Percentiles rank a stretch among this genome's conserved stretches.
Conservation (phyloP, 139 green algal species). For the Eudorina sp. region DNA sequence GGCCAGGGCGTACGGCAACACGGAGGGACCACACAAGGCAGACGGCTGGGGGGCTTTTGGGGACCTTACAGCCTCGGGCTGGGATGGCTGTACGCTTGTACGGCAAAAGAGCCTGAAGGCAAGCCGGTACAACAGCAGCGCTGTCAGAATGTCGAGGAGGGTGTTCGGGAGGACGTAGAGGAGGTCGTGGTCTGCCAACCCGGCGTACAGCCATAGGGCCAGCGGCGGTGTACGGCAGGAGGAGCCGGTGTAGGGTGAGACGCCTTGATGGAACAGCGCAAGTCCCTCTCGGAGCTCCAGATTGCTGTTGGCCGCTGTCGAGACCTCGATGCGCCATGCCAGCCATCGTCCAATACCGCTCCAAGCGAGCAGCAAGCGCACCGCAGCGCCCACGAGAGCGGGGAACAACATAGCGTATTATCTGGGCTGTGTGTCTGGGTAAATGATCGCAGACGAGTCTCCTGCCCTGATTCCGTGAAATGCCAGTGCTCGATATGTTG, state of each 20-base stretch:
- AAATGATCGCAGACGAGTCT: too few relatives aligned
- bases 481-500: too few relatives aligned
- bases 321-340: conserved; percentile 62
- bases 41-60: too few relatives aligned
- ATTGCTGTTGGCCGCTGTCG: conserved; percentile 64
- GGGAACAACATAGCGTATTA: conserved; percentile 3
- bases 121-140: conserved; percentile 29
- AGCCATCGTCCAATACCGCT: conserved; percentile 48
- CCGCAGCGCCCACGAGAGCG: neutral
- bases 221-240: conserved; percentile 61
- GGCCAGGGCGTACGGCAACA: neutral
- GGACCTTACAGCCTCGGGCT: too few relatives aligned
- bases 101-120: neutral
- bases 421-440: too few relatives aligned
- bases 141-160: conserved; percentile 52
- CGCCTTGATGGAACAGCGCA: conserved; percentile 37
- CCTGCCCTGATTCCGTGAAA: too few relatives aligned
- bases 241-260: conserved; percentile 59
- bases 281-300: conserved; percentile 58
- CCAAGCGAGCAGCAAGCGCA: conserved; percentile 35
- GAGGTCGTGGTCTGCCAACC: neutral
- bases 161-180: conserved; percentile 64
- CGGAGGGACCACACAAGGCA: too few relatives aligned
- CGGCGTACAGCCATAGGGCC: conserved; percentile 47
- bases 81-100: too few relatives aligned